phyloP scores from a whole-genome alignment of 176 grass and related monocot genomes.

The Avena atlantica region DNA sequence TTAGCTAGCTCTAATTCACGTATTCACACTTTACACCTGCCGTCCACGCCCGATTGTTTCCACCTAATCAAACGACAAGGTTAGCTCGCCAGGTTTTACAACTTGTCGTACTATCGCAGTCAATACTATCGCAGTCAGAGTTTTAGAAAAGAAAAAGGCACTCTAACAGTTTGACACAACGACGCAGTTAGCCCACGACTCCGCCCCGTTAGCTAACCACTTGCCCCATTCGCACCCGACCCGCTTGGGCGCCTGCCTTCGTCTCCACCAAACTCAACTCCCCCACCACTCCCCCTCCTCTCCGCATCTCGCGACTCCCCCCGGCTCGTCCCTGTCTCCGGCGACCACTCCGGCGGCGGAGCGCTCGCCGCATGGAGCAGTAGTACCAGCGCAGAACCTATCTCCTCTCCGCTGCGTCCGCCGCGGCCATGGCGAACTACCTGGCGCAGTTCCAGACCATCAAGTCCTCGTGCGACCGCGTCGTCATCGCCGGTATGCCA shows the following conservation, averaged over 20 bases:
- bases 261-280: conserved; percentile 1
- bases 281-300: conserved; percentile 14
- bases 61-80: no score
- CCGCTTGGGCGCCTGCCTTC: background rate
- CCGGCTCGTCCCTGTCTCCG: conserved; percentile 21
- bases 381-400: background rate
- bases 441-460: conserved; percentile 99
- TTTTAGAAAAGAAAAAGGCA: no score
- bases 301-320: conserved; percentile 44
- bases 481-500: conserved; percentile 85
- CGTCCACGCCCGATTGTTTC: no score
- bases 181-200: background rate
- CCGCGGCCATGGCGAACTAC: conserved; percentile 88
- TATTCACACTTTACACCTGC: no score
- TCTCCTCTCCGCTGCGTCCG: background rate
- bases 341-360: conserved; percentile 13
- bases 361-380: background rate
- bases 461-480: conserved; percentile 92
- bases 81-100: no score
- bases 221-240: conserved; percentile 14
- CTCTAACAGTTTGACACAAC: background rate
- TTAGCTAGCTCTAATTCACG: no score
- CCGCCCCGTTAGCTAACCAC: background rate
- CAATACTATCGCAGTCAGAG: no score
- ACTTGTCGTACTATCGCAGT: no score